These are phyloP conservation scores for Daldinia eschscholtzii DNA, from an alignment of 2,329 filamentous ascomycete species.

Conservation along the genomic window DNA sequence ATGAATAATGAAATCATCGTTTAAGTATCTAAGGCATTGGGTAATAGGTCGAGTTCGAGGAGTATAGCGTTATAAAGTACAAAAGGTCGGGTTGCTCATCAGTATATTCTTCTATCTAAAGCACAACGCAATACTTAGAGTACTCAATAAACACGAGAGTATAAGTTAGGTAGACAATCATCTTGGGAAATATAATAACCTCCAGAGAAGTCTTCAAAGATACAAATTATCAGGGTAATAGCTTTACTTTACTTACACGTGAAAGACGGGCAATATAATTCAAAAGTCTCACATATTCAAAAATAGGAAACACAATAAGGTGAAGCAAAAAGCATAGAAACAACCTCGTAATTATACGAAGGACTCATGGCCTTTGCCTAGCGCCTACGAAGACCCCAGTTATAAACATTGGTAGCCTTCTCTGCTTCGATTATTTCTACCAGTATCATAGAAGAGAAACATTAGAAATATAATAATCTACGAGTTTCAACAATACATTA, in stretches of 20 bases:
- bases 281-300: no score
- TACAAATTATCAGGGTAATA: background rate
- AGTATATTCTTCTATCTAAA: no score
- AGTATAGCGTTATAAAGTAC: background rate
- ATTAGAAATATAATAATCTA: background rate
- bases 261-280: no score
- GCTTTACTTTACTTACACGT: no score
- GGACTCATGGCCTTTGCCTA: no score
- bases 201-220: background rate
- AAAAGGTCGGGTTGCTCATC: background rate
- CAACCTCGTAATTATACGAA: no score
- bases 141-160: background rate
- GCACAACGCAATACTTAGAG: background rate
- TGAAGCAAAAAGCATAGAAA: no score
- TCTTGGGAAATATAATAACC: background rate
- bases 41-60: background rate
- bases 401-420: no score
- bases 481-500: background rate
- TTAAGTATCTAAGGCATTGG: background rate
- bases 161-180: background rate
- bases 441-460: background rate
- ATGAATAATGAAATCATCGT: background rate
- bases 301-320: no score
- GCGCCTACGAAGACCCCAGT: no score
- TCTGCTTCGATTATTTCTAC: no score